Evolutionary conservation across 371 early-diverging fungal species (phyloP).

Genomic region (Mortierella sp.): DNA sequence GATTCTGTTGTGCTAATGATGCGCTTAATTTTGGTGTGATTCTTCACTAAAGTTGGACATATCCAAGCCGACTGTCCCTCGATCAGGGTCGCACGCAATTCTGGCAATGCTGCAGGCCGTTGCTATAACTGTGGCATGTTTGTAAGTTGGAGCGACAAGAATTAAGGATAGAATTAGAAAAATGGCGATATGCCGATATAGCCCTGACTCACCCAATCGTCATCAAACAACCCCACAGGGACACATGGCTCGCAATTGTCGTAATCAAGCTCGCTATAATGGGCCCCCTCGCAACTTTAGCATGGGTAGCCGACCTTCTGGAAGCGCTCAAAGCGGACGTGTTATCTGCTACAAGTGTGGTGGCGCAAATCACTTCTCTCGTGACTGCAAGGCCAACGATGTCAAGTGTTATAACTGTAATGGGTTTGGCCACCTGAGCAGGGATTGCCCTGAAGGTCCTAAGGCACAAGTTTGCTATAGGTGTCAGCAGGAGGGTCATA

Average conservation of each 20-base stretch:
- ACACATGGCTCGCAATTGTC: constrained; percentile 72
- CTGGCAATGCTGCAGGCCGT: constrained; percentile 48
- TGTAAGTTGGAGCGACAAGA: constrained; percentile 54
- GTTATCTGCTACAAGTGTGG: constrained; percentile 73
- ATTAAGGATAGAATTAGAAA: background rate
- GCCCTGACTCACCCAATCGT: background rate
- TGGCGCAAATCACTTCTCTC: constrained; percentile 72
- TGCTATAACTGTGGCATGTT: constrained; percentile 71
- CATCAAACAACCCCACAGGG: constrained; percentile 57
- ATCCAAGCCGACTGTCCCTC: constrained; percentile 69
- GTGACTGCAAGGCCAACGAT: constrained; percentile 73
- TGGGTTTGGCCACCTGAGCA: constrained; percentile 68
- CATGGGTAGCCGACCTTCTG: constrained; percentile 14
- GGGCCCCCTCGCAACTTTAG: constrained; percentile 47
- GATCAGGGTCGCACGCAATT: constrained; percentile 43
- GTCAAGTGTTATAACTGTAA: constrained; percentile 72
- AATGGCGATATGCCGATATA: background rate
- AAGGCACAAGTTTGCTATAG: constrained; percentile 71
- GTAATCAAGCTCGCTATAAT: constrained; percentile 54
- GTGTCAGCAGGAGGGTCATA: constrained; percentile 71
- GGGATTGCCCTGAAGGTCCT: constrained; percentile 61
- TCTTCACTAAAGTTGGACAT: constrained; percentile 64
- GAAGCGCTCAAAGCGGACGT: constrained; percentile 34
- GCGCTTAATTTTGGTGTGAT: background rate
- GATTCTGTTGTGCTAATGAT: background rate